Evolutionary conservation across 1,284 basidiomycete species (phyloP).

Genomic region (Cryptococcus wingfieldii): DNA sequence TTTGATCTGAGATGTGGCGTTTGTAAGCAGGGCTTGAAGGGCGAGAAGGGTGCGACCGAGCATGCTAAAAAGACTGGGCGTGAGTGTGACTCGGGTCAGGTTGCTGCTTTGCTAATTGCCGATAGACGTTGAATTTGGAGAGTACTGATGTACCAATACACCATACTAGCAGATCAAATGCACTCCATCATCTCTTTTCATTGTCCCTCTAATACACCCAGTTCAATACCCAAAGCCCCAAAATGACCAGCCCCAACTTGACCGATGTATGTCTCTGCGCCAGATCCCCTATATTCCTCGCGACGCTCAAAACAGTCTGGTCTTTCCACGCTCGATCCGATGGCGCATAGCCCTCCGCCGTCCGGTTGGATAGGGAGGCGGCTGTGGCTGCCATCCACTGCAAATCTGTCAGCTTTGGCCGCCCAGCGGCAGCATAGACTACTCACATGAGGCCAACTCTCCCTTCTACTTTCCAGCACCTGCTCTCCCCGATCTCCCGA

Average conservation of each 20-base stretch:
- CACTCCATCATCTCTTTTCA: not conserved
- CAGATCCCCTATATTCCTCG: conserved; percentile 27
- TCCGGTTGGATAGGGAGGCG: conserved; percentile 14
- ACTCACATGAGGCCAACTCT: conserved; percentile 28
- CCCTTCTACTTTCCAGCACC: conserved; percentile 12
- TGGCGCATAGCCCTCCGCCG: conserved; percentile 24
- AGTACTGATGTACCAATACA: conserved; percentile 56
- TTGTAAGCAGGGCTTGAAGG: conserved; percentile 65
- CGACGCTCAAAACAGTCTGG: conserved; percentile 25
- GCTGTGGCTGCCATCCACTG: conserved; percentile 33
- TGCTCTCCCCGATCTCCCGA: conserved; percentile 7
- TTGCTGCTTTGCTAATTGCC: not conserved
- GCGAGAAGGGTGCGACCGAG: conserved; percentile 82
- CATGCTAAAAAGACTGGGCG: conserved; percentile 86
- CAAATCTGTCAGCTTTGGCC: not conserved
- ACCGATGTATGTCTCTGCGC: conserved; percentile 37
- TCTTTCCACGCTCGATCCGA: conserved; percentile 25
- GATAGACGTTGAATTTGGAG: conserved; percentile 64
- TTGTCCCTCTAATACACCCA: conserved; percentile 39
- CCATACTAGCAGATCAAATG: not conserved
- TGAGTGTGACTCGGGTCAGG: conserved; percentile 31
- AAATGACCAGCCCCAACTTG: conserved; percentile 42
- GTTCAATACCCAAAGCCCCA: conserved; percentile 46
- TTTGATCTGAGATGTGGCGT: conserved; percentile 66
- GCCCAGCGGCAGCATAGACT: not conserved